phyloP scores from a whole-genome alignment of 2,329 filamentous ascomycete species.

The Aspergillus latus region DNA sequence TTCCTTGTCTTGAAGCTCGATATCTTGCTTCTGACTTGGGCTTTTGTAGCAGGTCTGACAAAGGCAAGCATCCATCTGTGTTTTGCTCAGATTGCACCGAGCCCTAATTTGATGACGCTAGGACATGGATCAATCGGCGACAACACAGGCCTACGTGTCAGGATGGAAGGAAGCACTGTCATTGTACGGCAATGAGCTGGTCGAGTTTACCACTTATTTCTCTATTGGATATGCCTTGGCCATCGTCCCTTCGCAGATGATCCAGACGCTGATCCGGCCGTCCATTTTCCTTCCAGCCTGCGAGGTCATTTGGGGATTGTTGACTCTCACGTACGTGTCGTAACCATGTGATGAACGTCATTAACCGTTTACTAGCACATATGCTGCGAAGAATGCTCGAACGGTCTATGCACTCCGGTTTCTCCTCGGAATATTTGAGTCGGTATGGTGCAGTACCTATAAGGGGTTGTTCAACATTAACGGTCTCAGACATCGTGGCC shows the following conservation, averaged over 20 bases:
- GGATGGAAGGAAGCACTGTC: constrained; percentile 43
- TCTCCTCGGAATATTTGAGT: constrained; percentile 38
- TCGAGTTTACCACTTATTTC: constrained; percentile 45
- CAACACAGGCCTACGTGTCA: constrained; percentile 35
- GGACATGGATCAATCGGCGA: constrained; percentile 17
- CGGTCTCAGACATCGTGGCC: constrained; percentile 28
- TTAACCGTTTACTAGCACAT: not conserved
- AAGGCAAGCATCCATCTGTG: not conserved
- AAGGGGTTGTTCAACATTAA: not conserved
- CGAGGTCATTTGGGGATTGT: constrained; percentile 28
- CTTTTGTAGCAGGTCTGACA: constrained; percentile 13
- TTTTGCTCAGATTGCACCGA: not conserved
- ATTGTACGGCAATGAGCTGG: constrained; percentile 43
- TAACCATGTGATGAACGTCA: not conserved
- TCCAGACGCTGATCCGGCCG: constrained; percentile 22
- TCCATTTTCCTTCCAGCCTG: constrained; percentile 20
- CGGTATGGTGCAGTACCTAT: constrained; percentile 18
- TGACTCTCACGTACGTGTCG: constrained; percentile 20
- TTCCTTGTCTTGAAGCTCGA: constrained; percentile 13
- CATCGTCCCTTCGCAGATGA: constrained; percentile 25
- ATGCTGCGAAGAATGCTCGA: constrained; percentile 30
- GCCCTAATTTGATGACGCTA: not conserved
- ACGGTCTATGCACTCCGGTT: constrained; percentile 40
- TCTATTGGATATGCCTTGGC: constrained; percentile 42
- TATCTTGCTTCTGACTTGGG: constrained; percentile 9